Base-by-base conservation (phyloP, 352 stramenopile species). In the Phytophthora sansomeana region DNA sequence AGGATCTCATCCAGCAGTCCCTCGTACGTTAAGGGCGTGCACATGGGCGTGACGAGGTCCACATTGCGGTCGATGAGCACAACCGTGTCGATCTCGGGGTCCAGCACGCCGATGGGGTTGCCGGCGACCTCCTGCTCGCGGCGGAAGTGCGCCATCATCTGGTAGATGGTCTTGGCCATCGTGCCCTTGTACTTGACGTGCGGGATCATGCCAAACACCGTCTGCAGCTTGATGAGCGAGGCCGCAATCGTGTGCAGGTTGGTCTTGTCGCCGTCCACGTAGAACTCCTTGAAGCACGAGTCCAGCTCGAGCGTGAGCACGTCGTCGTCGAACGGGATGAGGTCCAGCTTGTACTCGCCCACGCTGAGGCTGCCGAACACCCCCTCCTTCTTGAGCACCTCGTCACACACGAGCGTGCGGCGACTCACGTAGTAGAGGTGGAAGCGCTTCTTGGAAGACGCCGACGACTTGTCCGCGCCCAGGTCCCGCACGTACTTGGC, bases 21-120 rank as follows among this genome's bases (percentile, higher is more conserved):
- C 82, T 99, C 97, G 69, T 99, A 99, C 6, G 97, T 99, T 29
- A 99, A 76, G 2, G 97, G 96, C 28, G 95, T 98, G 28, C 97
- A 91, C 83, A 99, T 96, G 36, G 96, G 95, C 47, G 97, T 98
- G 26, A 98, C 89, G 17, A 99, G 80, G 72, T 99, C 97, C 2
- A 99, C 90, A 30, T 91, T 97, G 38, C 94, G 88, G 78, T 99
- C 97, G 16, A 99, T 85, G 2, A 99, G 69, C 41, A 99, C 87
- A 44, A 99, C 76, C 29, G 93, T 98, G 72, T 98, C 87, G 76
- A 98, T 98, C 72, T 96, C 90, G 0, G 89, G 83, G 69, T 92
- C 86, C 35, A 93, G 46, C 13, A 92, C 78, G 11, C 80, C 84
- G 29, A 96, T 89, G 39, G 81, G 83, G 67, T 87, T 91, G 29